Conservation (phyloP, 73 alveolate species). For the Paramecium tetraurelia region DNA sequence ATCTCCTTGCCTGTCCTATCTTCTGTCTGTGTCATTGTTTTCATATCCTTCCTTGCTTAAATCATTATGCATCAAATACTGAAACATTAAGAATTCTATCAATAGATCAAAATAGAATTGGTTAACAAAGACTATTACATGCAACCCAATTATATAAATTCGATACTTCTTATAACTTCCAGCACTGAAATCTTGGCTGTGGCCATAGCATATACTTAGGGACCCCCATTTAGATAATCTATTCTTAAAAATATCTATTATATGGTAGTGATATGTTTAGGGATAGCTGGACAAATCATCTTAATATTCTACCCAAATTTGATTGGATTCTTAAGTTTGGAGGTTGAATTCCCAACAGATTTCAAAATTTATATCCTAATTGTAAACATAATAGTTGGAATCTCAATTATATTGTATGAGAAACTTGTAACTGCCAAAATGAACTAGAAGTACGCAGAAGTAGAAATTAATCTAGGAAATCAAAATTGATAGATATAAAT, state of each 20-base stretch:
- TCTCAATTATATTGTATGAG: neutral
- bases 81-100: neutral
- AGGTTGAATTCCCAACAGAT: neutral
- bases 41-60: neutral
- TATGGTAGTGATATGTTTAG: neutral
- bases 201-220: conserved; percentile 26
- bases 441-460: neutral
- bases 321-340: neutral
- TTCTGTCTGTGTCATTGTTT: neutral
- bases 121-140: neutral
- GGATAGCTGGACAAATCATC: neutral
- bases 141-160: neutral
- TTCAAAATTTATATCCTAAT: neutral
- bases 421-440: neutral
- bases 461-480: neutral
- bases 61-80: neutral
- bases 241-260: neutral
- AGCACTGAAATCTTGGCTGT: conserved; percentile 22
- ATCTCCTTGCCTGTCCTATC: conserved; percentile 26
- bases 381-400: neutral
- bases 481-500: neutral
- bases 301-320: neutral
- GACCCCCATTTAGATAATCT: conserved; percentile 40
- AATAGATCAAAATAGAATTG: neutral
- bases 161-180: neutral